Conservation (phyloP, 352 stramenopile species). For the Thraustochytrium sp. region DNA sequence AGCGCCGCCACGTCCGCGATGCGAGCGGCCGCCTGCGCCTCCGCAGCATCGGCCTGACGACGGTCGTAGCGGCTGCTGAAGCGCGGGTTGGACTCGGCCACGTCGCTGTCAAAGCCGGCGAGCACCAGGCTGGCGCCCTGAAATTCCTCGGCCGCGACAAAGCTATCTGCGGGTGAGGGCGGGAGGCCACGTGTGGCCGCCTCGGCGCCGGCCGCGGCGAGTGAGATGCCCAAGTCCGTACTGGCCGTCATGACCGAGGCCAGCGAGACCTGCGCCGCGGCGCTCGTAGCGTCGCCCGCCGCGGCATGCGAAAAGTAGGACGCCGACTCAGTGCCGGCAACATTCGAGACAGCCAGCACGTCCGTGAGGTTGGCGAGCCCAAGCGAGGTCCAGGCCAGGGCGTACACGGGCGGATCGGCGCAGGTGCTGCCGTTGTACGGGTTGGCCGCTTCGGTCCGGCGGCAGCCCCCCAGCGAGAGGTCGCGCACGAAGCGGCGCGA, state of each 20-base stretch:
- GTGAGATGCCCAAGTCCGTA: neutral
- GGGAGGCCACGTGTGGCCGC: neutral
- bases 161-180: slow-evolving; percentile 23
- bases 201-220: neutral
- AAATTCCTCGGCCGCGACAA: neutral
- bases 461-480: neutral
- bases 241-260: neutral
- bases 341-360: slow-evolving; percentile 7
- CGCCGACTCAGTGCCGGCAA: neutral
- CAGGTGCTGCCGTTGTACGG: neutral
- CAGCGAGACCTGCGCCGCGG: neutral
- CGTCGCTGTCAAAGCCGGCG: neutral
- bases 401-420: neutral
- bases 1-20: slow-evolving; percentile 27
- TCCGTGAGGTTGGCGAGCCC: neutral
- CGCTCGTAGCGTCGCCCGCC: neutral
- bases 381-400: neutral
- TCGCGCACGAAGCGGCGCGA: slow-evolving; percentile 34
- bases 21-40: neutral
- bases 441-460: neutral
- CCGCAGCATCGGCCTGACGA: neutral
- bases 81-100: neutral
- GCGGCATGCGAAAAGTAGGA: neutral
- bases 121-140: neutral
- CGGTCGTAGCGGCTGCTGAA: neutral